These are phyloP conservation scores for Beta lomatogona DNA, from an alignment of 179 eudicot genomes.

Conservation along the genomic window DNA sequence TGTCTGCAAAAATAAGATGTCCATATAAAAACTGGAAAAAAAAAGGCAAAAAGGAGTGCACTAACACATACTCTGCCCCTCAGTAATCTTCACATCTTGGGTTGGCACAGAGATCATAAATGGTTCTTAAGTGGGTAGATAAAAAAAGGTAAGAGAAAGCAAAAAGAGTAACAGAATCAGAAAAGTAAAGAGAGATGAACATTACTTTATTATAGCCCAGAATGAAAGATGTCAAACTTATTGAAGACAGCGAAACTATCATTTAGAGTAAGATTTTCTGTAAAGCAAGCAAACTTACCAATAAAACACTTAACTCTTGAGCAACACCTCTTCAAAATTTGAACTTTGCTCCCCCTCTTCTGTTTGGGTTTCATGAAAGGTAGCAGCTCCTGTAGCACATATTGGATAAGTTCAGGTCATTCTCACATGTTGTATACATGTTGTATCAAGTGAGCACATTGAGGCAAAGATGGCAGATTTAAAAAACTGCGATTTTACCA, in stretches of 20 bases:
- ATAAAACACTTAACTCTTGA: constrained; percentile 74
- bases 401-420: constrained; percentile 1
- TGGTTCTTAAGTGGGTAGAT: too few species aligned
- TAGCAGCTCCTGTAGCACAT: constrained; percentile 47
- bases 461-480: background rate
- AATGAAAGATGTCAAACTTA: too few species aligned
- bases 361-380: constrained; percentile 77
- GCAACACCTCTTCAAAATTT: constrained; percentile 53
- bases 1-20: constrained; percentile 51
- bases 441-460: background rate
- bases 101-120: too few species aligned
- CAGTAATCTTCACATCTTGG: too few species aligned
- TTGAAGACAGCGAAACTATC: too few species aligned
- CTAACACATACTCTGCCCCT: background rate
- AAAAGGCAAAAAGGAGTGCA: background rate
- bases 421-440: background rate
- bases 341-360: constrained; percentile 49
- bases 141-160: too few species aligned
- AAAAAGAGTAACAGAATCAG: too few species aligned
- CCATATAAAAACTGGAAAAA: background rate
- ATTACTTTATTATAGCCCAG: too few species aligned
- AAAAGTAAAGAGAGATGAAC: too few species aligned
- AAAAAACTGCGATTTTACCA: background rate
- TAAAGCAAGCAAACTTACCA: constrained; percentile 43
- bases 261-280: background rate